Evolutionary conservation across 106 monocot species (phyloP), one percentile per base, ranked within the genome.

Genomic region (Dioscorea zingiberensis): DNA sequence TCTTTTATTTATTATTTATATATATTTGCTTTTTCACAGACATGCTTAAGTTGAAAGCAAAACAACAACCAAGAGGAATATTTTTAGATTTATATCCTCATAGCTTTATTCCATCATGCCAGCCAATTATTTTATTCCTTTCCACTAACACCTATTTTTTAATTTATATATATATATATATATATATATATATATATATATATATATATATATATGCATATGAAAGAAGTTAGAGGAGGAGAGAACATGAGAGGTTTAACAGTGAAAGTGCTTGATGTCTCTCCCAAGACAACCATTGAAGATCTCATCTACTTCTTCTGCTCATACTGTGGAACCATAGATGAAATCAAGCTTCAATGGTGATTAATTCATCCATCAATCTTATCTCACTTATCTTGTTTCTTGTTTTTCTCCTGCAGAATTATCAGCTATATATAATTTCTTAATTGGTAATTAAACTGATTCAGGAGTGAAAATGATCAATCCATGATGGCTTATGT

Each of bases 311-410:
- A n/a, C n/a, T n/a, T 23, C 58, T 83, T 89, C 71, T 89, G 85
- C 54, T 85, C 85, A 7, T 89, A 85, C 62, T 89, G 89, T 28
- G 89, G 85, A 21, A 69, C 79, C 7, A 38, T 83, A 54, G 76
- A 77, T 66, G 55, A 84, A 47, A 75, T 87, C 27, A 29, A 80
- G 47, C 60, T 87, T 32, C 47, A 74, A 27, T 66, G 79, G 87
- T 87, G 72, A 69, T 15, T 56, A 26, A 24, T 18, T 2, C 64
- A 46, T 17, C 0, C 27, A 9, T 28, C 19, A 13, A 18, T 59
- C 44, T 57, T 0, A 7, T 47, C n/a, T 58, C 7, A 9, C n/a
- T 69, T 57, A 48, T 22, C 12, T 10, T 15, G 12, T 71, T 60
- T 29, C 8, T 61, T 16, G 17, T 61, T 47, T 13, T 26, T 72